Percentiles rank a stretch among this genome's conserved stretches.
These are phyloP conservation scores for Leptomonas seymouri DNA, from an alignment of 208 protist species.

Conservation along the genomic window DNA sequence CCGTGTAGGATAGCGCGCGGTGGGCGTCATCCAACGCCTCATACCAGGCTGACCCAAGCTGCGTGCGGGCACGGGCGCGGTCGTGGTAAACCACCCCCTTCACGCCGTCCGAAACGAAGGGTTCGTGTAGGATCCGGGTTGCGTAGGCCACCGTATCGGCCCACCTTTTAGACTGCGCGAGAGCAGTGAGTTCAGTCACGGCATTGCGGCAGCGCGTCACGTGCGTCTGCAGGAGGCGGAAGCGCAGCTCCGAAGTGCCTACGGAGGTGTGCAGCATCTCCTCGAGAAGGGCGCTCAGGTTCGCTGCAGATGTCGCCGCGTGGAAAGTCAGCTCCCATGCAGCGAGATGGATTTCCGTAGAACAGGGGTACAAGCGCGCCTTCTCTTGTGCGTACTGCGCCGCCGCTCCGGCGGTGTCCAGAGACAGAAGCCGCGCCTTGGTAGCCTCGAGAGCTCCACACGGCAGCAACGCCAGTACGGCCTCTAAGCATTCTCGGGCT, in stretches of 20 bases:
- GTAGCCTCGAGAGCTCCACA: constrained; percentile 60
- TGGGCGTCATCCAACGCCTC: constrained; percentile 59
- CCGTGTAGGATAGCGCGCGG: constrained; percentile 39
- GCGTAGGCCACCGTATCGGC: constrained; percentile 1
- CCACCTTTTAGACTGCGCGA: constrained; percentile 11
- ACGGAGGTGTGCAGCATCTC: constrained; percentile 28
- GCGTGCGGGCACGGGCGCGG: constrained; percentile 45
- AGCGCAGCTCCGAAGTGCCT: constrained; percentile 38
- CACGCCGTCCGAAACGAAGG: constrained; percentile 35
- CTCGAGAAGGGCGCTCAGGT: constrained; percentile 37
- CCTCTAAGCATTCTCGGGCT: constrained; percentile 49
- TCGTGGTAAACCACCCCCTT: constrained; percentile 25
- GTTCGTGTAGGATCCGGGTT: background rate
- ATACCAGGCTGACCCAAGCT: constrained; percentile 46
- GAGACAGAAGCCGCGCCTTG: constrained; percentile 53
- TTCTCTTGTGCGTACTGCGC: constrained; percentile 32
- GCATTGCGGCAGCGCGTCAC: constrained; percentile 27
- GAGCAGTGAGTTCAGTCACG: constrained; percentile 9
- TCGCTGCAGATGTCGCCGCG: constrained; percentile 26
- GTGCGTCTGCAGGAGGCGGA: constrained; percentile 39
- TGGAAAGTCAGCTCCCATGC: constrained; percentile 55
- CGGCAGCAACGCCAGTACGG: constrained; percentile 39
- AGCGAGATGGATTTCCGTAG: constrained; percentile 48
- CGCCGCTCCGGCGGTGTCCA: constrained; percentile 37
- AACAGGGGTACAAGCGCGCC: constrained; percentile 36